These are phyloP conservation scores for Ceratobasidium papillatum DNA, from an alignment of 1,284 basidiomycete genomes.

Conservation along the genomic window DNA sequence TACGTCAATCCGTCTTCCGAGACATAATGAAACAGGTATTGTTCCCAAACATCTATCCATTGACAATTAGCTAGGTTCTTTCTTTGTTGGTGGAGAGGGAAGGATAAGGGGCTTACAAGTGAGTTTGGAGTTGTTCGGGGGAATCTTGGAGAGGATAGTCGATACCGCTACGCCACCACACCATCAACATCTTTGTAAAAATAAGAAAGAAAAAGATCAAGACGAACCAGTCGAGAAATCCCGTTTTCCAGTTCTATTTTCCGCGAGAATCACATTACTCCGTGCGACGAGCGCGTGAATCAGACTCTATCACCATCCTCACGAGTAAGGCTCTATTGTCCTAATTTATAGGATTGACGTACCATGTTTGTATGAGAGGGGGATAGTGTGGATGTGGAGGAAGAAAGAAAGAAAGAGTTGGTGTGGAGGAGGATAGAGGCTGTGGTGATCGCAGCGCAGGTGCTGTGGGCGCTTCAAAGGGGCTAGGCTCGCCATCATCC, in stretches of 20 bases:
- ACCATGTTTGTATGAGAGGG: background rate
- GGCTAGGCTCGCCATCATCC: background rate
- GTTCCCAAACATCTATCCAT: conserved; percentile 81
- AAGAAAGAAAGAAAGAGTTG: background rate
- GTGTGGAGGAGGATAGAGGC: background rate
- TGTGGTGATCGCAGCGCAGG: background rate
- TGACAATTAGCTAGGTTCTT: background rate
- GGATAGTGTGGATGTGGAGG: background rate
- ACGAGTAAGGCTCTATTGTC: background rate
- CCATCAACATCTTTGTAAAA: conserved; percentile 40
- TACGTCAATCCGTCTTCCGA: conserved; percentile 87
- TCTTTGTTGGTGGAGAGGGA: background rate
- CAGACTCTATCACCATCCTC: conserved; percentile 51
- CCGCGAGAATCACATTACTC: conserved; percentile 80
- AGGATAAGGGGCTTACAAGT: conserved; percentile 63
- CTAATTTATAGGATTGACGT: background rate
- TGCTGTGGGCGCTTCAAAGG: background rate
- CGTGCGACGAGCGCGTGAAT: conserved; percentile 90
- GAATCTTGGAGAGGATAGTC: conserved; percentile 93
- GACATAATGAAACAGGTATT: conserved; percentile 96
- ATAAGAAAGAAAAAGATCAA: conserved; percentile 2
- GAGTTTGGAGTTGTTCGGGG: conserved; percentile 91
- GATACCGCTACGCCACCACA: conserved; percentile 70
- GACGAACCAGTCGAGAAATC: conserved; percentile 85
- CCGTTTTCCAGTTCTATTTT: conserved; percentile 78